phyloP scores from a whole-genome alignment of 176 grass and related monocot species.

The Oryza longistaminata region DNA sequence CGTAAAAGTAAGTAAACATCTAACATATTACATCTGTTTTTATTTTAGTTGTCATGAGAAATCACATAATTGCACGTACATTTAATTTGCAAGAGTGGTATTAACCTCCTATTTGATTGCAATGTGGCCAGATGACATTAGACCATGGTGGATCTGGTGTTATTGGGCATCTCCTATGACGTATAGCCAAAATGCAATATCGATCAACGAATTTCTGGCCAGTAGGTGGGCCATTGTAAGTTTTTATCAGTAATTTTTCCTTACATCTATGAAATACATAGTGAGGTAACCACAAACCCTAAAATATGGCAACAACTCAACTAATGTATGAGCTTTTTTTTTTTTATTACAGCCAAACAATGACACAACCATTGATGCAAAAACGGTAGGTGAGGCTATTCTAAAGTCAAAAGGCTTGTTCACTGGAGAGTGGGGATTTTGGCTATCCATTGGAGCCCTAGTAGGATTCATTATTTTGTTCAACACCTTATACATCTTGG shows the following conservation, averaged over 20 bases:
- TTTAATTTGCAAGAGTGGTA: slow-evolving; percentile 3
- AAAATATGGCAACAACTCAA: background rate
- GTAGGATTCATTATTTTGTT: slow-evolving; percentile 66
- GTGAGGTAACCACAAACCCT: background rate
- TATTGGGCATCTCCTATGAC: slow-evolving; percentile 89
- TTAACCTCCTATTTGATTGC: slow-evolving; percentile 9
- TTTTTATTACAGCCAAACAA: slow-evolving; percentile 57
- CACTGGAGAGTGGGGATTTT: slow-evolving; percentile 58
- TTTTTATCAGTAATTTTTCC: slow-evolving; percentile 2
- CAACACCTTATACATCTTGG: slow-evolving; percentile 67
- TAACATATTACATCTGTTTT: background rate
- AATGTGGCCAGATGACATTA: slow-evolving; percentile 66
- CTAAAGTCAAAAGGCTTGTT: slow-evolving; percentile 81
- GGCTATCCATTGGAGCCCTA: slow-evolving; percentile 72
- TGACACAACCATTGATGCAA: slow-evolving; percentile 49
- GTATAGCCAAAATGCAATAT: slow-evolving; percentile 85
- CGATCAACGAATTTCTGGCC: slow-evolving; percentile 82
- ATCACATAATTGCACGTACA: background rate
- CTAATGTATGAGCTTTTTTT: slow-evolving; percentile 14
- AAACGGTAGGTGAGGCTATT: slow-evolving; percentile 72
- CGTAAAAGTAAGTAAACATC: slow-evolving; percentile 48
- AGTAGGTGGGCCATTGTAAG: slow-evolving; percentile 73
- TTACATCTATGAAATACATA: background rate
- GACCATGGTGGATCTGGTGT: slow-evolving; percentile 91
- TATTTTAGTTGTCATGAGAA: slow-evolving; percentile 2